Evolutionary conservation across 331 rosid genomes (phyloP), one percentile per base, ranked within the genome.

Genomic region (Acacia concinna): DNA sequence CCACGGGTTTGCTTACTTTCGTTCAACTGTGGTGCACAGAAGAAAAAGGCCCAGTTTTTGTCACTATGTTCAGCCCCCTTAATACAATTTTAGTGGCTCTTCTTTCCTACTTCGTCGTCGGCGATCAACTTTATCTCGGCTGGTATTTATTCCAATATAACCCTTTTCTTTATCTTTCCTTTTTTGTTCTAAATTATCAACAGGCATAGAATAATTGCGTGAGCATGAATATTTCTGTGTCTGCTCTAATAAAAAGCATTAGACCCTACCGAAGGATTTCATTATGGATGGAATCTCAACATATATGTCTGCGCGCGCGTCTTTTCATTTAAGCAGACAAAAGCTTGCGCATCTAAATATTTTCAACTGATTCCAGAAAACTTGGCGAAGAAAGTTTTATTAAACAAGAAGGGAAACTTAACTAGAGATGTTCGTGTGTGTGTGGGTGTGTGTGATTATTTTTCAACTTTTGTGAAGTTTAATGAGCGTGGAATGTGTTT

Each of bases 1-100:
- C 74, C 71, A 83, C 92, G 51, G 92, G 90, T 37, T 25, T 88
- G 64, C 32, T 90, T 23, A 40, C 81, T 41, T 96, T 83, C 82
- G 31, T 91, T 75, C 96, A 90, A 84, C 86, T 96, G 6, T 91
- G 94, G 97, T 89, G 96, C 83, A 93, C 88, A n/a, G 84, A 85
- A 78, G 67, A 85, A 74, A 88, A 81, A 63, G 97, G 99, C 6
- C 98, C 99, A 15, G 96, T 95, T 70, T 95, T 92, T 75, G 94
- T 90, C 25, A 91, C 99, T 8, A 70, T 95, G 89, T 87, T 90
- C 62, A 89, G 78, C 75, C 99, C 98, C 1, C 88, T 92, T 70
- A 43, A 68, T 40, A 80, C 97, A 0, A 74, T 95, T 47, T 72
- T 93, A 25, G 97, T 88, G 37, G 88, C 94, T 5, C n/a, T 85